These are phyloP conservation scores for Cryomyces minteri DNA, from an alignment of 495 filamentous ascomycete species.

Conservation along the genomic window DNA sequence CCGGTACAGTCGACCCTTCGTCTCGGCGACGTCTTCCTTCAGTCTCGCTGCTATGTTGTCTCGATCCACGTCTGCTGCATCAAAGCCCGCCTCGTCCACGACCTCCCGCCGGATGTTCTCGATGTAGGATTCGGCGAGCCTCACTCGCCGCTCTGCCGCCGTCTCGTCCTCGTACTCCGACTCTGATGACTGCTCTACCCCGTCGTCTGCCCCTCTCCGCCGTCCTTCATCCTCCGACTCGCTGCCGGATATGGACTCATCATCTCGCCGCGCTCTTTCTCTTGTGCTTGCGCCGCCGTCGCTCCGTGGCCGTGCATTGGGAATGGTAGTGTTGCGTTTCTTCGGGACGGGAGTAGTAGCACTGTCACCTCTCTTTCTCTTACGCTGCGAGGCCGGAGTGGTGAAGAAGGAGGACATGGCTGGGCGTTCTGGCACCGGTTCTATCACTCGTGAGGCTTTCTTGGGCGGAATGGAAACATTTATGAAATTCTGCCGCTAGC, in stretches of 20 bases:
- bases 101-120: conserved; percentile 77
- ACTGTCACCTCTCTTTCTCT: conserved; percentile 20
- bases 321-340: conserved; percentile 5
- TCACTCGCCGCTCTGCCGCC: conserved; percentile 65
- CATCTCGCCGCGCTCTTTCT: conserved; percentile 7
- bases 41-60: conserved; percentile 80
- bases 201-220: conserved; percentile 12
- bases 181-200: conserved; percentile 22
- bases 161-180: conserved; percentile 57
- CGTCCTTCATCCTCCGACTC: conserved; percentile 41
- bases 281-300: conserved; percentile 11
- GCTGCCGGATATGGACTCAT: conserved; percentile 69
- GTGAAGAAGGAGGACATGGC: conserved; percentile 26
- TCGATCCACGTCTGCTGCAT: conserved; percentile 81
- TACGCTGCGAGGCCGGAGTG: conserved; percentile 21
- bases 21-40: conserved; percentile 83
- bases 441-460: no score
- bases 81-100: conserved; percentile 56
- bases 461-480: no score
- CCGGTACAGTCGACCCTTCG: conserved; percentile 77
- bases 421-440: neutral
- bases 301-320: no score
- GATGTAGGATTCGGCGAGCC: conserved; percentile 83
- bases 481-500: no score
- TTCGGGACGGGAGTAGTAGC: conserved; percentile 3